Evolutionary conservation across 2,329 filamentous ascomycete genomes (phyloP), one percentile per base, ranked within the genome.

Genomic region (Periconia sp.): DNA sequence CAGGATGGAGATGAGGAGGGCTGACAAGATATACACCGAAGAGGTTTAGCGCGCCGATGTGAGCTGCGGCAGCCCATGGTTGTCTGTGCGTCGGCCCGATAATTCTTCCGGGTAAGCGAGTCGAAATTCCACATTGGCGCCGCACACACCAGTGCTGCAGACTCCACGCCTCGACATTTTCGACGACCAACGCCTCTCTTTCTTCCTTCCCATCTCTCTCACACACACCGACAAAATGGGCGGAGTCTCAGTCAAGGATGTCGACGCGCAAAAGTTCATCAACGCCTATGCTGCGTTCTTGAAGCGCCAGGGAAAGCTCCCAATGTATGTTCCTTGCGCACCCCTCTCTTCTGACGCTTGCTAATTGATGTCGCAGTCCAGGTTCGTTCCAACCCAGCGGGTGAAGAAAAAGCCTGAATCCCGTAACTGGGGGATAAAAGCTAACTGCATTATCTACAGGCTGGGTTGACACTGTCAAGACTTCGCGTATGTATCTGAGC

Each of bases 401-500:
- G 59, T 65, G 59, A 67, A 59, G 55, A 62, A 68, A 66, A 72
- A 70, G 72, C 73, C 75, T 78, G 76, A 78, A 78, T 78, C 76
- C 74, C 76, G 75, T 78, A 71, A 69, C 70, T 75, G 75, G 74
- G 75, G 75, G 75, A 73, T 72, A 68, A 65, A 59, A 63, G 68
- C 72, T 76, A 68, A 76, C 72, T 55, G 54, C 56, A 44, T 67
- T 68, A 71, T 76, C 74, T 78, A 77, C 74, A 94, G 91, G 90
- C 75, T 97, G 92, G 92, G 92, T 96, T 77, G 94, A 99, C 76
- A 96, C 92, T 72, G 94, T 97, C 81, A 99, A 99, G 88, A 96
- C 92, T 66, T 92, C 90, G 49, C 66, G 66, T 69, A 63, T 40
- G 65, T 65, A 41, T 46, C 28, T 33, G 16, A 6, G 9, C 19